phyloP scores from a whole-genome alignment of 225 moss, liverwort and hornwort species.

The Antitrichia curtipendula region DNA sequence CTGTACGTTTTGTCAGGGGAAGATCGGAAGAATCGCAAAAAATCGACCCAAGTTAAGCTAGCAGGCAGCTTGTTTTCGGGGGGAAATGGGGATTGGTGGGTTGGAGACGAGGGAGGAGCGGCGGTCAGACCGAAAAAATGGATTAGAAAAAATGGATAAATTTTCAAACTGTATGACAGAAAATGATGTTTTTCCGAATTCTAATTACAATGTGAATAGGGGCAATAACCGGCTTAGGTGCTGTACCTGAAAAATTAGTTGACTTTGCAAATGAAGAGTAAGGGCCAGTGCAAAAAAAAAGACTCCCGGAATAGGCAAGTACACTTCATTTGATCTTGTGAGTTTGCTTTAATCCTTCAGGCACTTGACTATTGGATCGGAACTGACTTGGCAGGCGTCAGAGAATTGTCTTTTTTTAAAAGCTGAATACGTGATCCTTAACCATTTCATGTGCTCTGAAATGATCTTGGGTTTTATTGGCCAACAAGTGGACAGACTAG shows the following conservation, averaged over 20 bases:
- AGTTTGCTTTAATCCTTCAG: background rate
- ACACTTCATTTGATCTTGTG: background rate
- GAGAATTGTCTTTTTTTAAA: background rate
- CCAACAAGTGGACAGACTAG: background rate
- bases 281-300: background rate
- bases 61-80: background rate
- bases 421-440: background rate
- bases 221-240: too few relatives aligned
- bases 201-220: too few relatives aligned
- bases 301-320: too few relatives aligned
- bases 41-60: background rate
- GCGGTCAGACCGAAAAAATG: background rate
- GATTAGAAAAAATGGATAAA: too few relatives aligned
- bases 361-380: background rate
- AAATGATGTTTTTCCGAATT: too few relatives aligned
- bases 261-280: background rate
- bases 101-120: background rate
- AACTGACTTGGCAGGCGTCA: background rate
- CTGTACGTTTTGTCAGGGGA: background rate
- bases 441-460: background rate
- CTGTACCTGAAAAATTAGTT: background rate
- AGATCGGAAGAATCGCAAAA: background rate
- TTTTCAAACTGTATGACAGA: background rate
- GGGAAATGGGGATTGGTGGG: background rate
- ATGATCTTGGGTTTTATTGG: background rate